Evolutionary conservation across 768 basidiomycete genomes (phyloP), one percentile per base, ranked within the genome.

Genomic region (Phaeotremella skinneri): DNA sequence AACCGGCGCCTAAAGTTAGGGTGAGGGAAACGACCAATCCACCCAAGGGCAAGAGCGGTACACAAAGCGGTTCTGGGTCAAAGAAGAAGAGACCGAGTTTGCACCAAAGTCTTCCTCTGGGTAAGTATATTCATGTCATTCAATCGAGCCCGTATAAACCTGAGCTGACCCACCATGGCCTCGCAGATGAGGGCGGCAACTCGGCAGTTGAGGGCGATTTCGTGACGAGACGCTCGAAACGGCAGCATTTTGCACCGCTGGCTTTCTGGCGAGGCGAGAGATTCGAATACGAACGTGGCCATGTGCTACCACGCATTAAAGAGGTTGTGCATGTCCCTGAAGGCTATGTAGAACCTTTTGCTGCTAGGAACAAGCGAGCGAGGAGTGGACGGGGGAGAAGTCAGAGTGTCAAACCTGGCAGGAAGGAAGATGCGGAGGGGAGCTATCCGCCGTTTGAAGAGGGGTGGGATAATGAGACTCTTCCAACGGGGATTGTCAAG

Each of bases 241-340:
- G 93, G 23, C 80, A 82, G 53, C 84, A 84, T 30, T 85, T 84
- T 67, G 79, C 79, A 49, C 94, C 93, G 3, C 80, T 98, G 32
- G 88, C 90, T 39, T 94, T 83, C 80, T 98, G 94, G 94, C 84
- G 91, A n/a, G 84, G 85, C 65, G 94, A 98, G 78, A 87, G 85
- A 62, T 83, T 91, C 23, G 85, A 92, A 1, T 97, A 91, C 68
- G 87, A 87, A 4, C 82, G 85, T 21, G 81, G 82, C 13, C 52
- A 59, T 78, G 80, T 70, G 17, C 69, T 74, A 11, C 81, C 87
- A 0, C 82, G 81, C 68, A 87, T 91, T 70, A 80, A 85, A 72
- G 82, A 85, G 75, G 81, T 92, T 55, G 70, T 85, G 56, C 79
- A 83, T 50, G 69, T 85, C 14, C 84, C 82, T 0, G 81, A 85